phyloP scores from a whole-genome alignment of 2,329 filamentous ascomycete species.

The Fusarium buharicum region DNA sequence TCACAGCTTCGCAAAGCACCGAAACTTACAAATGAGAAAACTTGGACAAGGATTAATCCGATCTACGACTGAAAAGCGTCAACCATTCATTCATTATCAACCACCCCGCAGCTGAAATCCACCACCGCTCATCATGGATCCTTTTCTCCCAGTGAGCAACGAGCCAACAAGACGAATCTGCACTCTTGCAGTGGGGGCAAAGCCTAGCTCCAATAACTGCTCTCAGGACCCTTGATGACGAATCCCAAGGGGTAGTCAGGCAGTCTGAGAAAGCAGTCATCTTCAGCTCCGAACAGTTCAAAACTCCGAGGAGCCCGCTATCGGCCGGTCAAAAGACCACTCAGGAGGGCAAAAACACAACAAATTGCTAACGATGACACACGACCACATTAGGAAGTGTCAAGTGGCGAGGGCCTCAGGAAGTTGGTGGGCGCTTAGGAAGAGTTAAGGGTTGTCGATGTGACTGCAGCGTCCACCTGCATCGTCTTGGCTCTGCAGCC shows the following conservation, averaged over 20 bases:
- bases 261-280: not conserved
- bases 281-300: not conserved
- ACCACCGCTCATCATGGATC: slow-evolving; percentile 30
- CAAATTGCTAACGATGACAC: slow-evolving; percentile 20
- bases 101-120: slow-evolving; percentile 33
- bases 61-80: slow-evolving; percentile 24
- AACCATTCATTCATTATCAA: slow-evolving; percentile 26
- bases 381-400: slow-evolving; percentile 10
- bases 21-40: slow-evolving; percentile 28
- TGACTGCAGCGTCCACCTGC: slow-evolving; percentile 30
- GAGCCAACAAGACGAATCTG: slow-evolving; percentile 19
- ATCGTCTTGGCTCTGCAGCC: slow-evolving; percentile 37
- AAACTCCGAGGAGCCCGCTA: slow-evolving; percentile 1
- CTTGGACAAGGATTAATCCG: not conserved
- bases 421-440: slow-evolving; percentile 26
- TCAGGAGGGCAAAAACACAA: slow-evolving; percentile 4
- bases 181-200: slow-evolving; percentile 29
- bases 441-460: slow-evolving; percentile 5
- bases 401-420: slow-evolving; percentile 35
- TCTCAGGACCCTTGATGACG: slow-evolving; percentile 23
- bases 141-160: slow-evolving; percentile 16
- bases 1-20: slow-evolving; percentile 8
- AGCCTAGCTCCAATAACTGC: slow-evolving; percentile 14
- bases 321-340: slow-evolving; percentile 22
- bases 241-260: not conserved